Evolutionary conservation across 1,139 yeast genomes (phyloP).

Genomic region (Taphrina sp.): DNA sequence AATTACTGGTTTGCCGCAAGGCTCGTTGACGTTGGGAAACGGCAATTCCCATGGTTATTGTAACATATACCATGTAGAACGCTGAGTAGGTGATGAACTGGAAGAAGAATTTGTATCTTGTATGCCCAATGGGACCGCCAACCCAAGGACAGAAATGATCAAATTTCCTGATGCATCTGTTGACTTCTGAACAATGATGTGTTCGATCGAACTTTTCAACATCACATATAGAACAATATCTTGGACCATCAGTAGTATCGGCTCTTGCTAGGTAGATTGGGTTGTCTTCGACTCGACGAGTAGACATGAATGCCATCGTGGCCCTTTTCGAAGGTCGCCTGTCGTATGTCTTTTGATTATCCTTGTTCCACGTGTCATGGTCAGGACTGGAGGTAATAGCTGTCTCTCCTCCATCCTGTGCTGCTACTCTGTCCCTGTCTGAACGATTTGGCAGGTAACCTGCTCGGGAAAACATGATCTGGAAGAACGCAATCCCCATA

Average conservation of each 20-base stretch:
- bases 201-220: slow-evolving; percentile 82
- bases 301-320: slow-evolving; percentile 1
- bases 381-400: background rate
- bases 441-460: slow-evolving; percentile 38
- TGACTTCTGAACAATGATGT: slow-evolving; percentile 77
- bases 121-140: slow-evolving; percentile 75
- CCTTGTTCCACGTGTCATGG: background rate
- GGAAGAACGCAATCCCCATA: slow-evolving; percentile 25
- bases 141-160: slow-evolving; percentile 95
- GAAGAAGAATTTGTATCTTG: slow-evolving; percentile 70
- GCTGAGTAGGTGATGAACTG: slow-evolving; percentile 64
- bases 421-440: slow-evolving; percentile 39
- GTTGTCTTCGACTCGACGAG: slow-evolving; percentile 1
- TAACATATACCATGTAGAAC: slow-evolving; percentile 47
- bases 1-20: slow-evolving; percentile 2
- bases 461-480: slow-evolving; percentile 22
- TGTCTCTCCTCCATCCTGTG: slow-evolving; percentile 11
- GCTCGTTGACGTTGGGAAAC: slow-evolving; percentile 40
- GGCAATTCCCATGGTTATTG: slow-evolving; percentile 40
- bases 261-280: slow-evolving; percentile 36
- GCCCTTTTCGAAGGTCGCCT: slow-evolving; percentile 7
- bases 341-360: slow-evolving; percentile 13
- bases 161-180: slow-evolving; percentile 61
- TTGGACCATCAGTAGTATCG: slow-evolving; percentile 50
- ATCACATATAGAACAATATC: slow-evolving; percentile 69